Evolutionary conservation across 2,329 filamentous ascomycete species (phyloP), one percentile per base, ranked within the genome.

Genomic region (Cryphonectria carpinicola): DNA sequence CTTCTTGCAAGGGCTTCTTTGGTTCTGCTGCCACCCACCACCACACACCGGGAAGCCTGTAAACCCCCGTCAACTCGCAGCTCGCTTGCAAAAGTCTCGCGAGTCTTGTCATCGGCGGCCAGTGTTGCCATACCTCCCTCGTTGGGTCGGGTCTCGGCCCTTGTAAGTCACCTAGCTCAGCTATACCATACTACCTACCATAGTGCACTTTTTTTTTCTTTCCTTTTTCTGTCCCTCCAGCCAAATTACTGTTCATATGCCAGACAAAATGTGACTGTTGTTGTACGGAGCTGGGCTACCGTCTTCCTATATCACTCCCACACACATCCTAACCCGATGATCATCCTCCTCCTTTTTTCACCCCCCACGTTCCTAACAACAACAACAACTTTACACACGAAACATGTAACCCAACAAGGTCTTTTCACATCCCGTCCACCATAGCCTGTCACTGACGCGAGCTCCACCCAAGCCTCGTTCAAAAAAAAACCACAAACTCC

Each of bases 391-490:
- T 46, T 19, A 49, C 39, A 64, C 39, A 64, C 61, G 37, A 46
- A 46, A 64, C 61, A 37, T n/a, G 22, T 25, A 17, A 46, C 39
- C 61, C 19, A 11, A 25, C 22, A 41, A 7, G 19, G 22, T 17
- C 17, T 28, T 32, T 17, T n/a, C 60, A 22, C 28, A 14, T n/a
- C 6, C 61, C 61, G 25, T 39, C 39, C 17, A 41, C 37, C 25
- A 70, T 32, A 67, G 60, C 61, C 68, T 67, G 64, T 49, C 35
- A 46, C 46, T 66, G 41, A 69, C 61, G 43, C 37, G n/a, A 25
- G 13, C 65, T 54, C 69, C 69, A 71, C 69, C 46, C 69, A 64
- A 66, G 65, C 49, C 62, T 61, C 49, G 54, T 32, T 11, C 25
- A 41, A 39, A 25, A 41, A 39, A 25, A 13, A 43, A 41, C 65